phyloP scores from a whole-genome alignment of 1,284 basidiomycete genomes.

The Sporisorium reilianum region DNA sequence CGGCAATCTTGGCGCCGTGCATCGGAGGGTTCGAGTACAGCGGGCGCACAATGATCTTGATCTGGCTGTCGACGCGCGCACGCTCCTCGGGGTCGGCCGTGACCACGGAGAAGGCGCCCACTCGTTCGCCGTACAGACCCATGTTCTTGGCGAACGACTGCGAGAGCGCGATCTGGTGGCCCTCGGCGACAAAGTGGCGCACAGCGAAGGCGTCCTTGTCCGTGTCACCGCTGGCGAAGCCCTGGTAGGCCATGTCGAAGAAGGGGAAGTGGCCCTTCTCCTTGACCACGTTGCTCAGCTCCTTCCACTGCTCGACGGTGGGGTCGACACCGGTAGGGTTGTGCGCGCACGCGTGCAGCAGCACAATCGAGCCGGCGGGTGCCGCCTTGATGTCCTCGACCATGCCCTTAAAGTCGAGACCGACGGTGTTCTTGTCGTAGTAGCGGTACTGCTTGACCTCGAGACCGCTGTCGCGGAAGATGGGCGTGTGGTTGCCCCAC shows the following conservation, averaged over 20 bases:
- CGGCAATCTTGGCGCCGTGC: constrained; percentile 74
- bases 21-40: constrained; percentile 99
- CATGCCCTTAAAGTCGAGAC: constrained; percentile 69
- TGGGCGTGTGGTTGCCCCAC: constrained; percentile 94
- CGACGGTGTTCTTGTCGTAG: constrained; percentile 70
- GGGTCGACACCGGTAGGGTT: constrained; percentile 72
- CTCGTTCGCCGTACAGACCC: constrained; percentile 70
- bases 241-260: constrained; percentile 90
- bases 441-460: constrained; percentile 88
- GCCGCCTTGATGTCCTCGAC: constrained; percentile 69
- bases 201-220: constrained; percentile 68
- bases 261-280: constrained; percentile 90
- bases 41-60: constrained; percentile 93
- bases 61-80: constrained; percentile 67
- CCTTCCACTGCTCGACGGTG: constrained; percentile 67
- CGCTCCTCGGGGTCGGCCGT: constrained; percentile 65
- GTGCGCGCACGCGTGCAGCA: constrained; percentile 74
- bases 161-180: constrained; percentile 64
- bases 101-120: constrained; percentile 65
- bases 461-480: constrained; percentile 84
- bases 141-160: constrained; percentile 70
- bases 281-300: constrained; percentile 66
- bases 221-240: constrained; percentile 67
- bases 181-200: constrained; percentile 70
- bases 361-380: constrained; percentile 72